Evolutionary conservation across 768 basidiomycete species (phyloP), one percentile per base, ranked within the genome.

Genomic region (Agrocybe praecox): DNA sequence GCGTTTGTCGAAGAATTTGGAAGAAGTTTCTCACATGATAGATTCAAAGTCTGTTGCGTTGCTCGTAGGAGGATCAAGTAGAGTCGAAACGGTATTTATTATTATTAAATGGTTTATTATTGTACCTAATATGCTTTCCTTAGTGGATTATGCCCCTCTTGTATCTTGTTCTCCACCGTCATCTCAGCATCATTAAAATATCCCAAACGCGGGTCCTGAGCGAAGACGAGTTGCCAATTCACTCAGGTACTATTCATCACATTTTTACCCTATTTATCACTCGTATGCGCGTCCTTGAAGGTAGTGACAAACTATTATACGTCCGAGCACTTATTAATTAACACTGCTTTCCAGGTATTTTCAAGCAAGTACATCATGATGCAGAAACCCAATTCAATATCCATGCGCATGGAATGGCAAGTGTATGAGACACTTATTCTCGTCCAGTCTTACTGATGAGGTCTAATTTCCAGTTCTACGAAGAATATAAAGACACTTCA

Each of bases 101-200:
- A 8, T 7, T 34, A 8, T 15, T 15, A 34, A 34, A n/a, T n/a
- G n/a, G n/a, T n/a, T n/a, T n/a, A n/a, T 34, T 7, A 8, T 34
- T 34, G 33, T 9, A 29, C 9, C 36, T 40, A 4, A 6, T 40
- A 14, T 40, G 3, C 6, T n/a, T n/a, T 24, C 9, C 24, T 7
- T 26, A 69, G 67, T 64, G 56, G 49, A 51, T 65, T 15, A 54
- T 62, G 18, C 67, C 67, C 1, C 33, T 69, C 11, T 47, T 69
- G 1, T 65, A 57, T 42, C 60, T 69, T 1, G 15, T 65, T 5
- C 46, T 69, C 18, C 33, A 49, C 10, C 60, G 61, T 12, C 63
- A 65, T 32, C 56, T 65, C 2, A 46, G 49, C 2, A 51, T 65
- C 15, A 54, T 67, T 22, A 59, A 24, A n/a, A 6, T 53, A 2